phyloP scores from a whole-genome alignment of 352 stramenopile species.

The Phytophthora brassicae region DNA sequence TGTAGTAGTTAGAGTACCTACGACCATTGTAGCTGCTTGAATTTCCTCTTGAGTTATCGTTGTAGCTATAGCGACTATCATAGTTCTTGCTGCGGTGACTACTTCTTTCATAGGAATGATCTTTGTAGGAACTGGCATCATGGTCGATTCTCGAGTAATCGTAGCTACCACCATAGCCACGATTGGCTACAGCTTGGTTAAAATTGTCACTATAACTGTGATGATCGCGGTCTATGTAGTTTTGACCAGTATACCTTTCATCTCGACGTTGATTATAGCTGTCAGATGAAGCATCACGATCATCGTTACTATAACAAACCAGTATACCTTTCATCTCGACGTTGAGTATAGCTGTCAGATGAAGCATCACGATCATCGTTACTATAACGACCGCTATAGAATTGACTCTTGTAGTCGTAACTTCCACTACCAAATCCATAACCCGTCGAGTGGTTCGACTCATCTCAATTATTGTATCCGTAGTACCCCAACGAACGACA shows the following conservation, averaged over 20 bases:
- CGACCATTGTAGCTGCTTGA: background rate
- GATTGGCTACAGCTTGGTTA: background rate
- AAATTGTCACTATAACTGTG: background rate
- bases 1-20: background rate
- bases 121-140: too few species aligned
- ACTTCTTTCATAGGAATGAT: too few species aligned
- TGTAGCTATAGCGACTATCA: background rate
- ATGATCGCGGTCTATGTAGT: background rate
- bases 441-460: too few species aligned
- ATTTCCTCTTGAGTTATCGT: slow-evolving; percentile 9
- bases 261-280: too few species aligned
- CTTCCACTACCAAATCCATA: background rate
- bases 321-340: too few species aligned
- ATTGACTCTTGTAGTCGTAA: slow-evolving; percentile 15
- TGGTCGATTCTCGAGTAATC: too few species aligned
- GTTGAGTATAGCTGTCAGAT: background rate
- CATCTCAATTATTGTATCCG: background rate
- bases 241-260: too few species aligned
- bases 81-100: background rate
- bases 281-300: too few species aligned
- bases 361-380: background rate
- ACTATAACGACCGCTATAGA: slow-evolving; percentile 3
- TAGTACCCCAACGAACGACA: slow-evolving; percentile 8
- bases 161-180: too few species aligned
- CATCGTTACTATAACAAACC: too few species aligned